These are phyloP conservation scores for Nakaseomyces kungkrabaensis DNA, from an alignment of 1,139 yeast genomes.

Conservation along the genomic window DNA sequence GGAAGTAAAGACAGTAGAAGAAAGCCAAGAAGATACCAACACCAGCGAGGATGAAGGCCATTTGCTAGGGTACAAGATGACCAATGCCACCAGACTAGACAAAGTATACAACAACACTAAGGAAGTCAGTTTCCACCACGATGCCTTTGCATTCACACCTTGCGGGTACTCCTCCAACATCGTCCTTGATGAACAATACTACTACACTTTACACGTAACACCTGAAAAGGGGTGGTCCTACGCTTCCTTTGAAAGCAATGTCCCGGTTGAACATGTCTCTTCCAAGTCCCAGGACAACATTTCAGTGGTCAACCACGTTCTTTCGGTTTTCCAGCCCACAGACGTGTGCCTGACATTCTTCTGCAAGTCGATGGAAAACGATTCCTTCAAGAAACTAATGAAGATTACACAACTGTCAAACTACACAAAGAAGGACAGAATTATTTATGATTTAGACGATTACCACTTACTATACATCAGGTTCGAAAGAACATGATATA, in stretches of 20 bases:
- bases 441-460: conserved; percentile 58
- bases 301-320: conserved; percentile 47
- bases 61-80: conserved; percentile 57
- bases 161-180: conserved; percentile 94
- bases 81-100: conserved; percentile 52
- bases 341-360: conserved; percentile 66
- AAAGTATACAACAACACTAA: conserved; percentile 36
- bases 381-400: conserved; percentile 34
- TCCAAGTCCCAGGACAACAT: conserved; percentile 30
- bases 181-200: conserved; percentile 49
- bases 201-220: conserved; percentile 88
- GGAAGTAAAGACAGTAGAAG: conserved; percentile 36
- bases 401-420: conserved; percentile 33
- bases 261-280: conserved; percentile 36
- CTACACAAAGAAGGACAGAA: conserved; percentile 58
- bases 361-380: conserved; percentile 20
- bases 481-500: conserved; percentile 16
- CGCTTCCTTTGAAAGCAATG: conserved; percentile 91
- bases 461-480: conserved; percentile 38
- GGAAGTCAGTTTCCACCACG: conserved; percentile 43
- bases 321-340: conserved; percentile 62
- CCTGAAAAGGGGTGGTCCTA: conserved; percentile 94
- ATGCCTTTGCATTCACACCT: conserved; percentile 89
- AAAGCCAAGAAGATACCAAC: conserved; percentile 28
- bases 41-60: conserved; percentile 66